A percentile compares a stretch with the other conserved stretches of the same genome.
phyloP scores from a whole-genome alignment of 2,329 filamentous ascomycete genomes.

The Aspergillus hortae region DNA sequence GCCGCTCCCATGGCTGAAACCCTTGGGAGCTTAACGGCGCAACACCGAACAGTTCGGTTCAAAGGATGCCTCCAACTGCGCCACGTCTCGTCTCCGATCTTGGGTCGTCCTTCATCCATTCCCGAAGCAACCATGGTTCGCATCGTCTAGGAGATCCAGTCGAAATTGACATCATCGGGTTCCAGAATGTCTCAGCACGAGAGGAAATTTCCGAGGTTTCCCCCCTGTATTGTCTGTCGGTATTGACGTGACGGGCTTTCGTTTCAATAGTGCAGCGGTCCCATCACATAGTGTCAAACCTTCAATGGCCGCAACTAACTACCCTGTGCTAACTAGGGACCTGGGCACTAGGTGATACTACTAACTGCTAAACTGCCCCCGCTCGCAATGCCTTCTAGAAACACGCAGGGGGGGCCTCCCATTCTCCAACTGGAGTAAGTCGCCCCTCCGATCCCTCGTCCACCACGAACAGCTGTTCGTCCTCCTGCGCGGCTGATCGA shows the following conservation, averaged over 20 bases:
- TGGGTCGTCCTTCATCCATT: neutral
- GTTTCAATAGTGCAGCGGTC: slow-evolving; percentile 16
- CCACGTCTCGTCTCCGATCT: neutral
- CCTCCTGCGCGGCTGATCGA: slow-evolving; percentile 10
- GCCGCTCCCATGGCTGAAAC: neutral
- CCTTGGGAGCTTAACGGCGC: too few relatives aligned
- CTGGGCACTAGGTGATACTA: neutral
- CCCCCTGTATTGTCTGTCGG: slow-evolving; percentile 1
- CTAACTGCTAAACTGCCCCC: neutral
- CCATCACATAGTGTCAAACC: slow-evolving; percentile 12
- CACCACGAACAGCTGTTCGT: slow-evolving; percentile 6
- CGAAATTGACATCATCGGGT: slow-evolving; percentile 15
- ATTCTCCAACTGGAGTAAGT: neutral
- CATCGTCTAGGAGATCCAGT: neutral
- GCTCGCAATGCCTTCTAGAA: slow-evolving; percentile 10
- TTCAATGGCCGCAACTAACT: neutral
- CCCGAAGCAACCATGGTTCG: neutral
- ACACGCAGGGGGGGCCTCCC: neutral
- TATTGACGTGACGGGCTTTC: neutral
- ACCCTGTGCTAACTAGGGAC: neutral
- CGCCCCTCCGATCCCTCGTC: neutral
- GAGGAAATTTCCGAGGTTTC: slow-evolving; percentile 17
- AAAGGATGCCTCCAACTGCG: too few relatives aligned
- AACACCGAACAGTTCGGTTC: too few relatives aligned
- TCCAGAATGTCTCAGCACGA: slow-evolving; percentile 15